Conservation (phyloP, 306 rosid genomes). For the Macrotyloma uniflorum region DNA sequence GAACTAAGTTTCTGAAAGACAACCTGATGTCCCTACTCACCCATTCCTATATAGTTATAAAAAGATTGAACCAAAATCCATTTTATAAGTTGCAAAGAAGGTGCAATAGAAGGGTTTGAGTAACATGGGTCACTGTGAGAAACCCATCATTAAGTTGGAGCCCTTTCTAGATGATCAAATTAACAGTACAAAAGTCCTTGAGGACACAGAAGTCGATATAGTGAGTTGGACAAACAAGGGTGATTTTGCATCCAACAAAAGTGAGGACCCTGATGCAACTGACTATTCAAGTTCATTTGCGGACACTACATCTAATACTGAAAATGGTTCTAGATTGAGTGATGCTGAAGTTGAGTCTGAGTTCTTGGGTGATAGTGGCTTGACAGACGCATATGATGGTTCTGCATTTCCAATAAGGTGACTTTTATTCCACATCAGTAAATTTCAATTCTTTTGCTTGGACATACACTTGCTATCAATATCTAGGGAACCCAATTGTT, state of each 20-base stretch:
- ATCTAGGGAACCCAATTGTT: conserved; percentile 16
- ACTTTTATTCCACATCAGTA: not conserved
- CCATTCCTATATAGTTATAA: conserved; percentile 36
- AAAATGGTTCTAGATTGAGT: conserved; percentile 58
- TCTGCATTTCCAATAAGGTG: conserved; percentile 64
- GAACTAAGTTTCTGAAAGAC: conserved; percentile 29
- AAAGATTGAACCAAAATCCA: conserved; percentile 40
- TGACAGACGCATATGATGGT: conserved; percentile 51
- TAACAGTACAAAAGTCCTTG: conserved; percentile 38
- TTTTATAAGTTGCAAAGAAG: conserved; percentile 39
- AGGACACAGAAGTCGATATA: conserved; percentile 69
- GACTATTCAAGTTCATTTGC: conserved; percentile 91
- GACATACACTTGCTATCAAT: conserved; percentile 7
- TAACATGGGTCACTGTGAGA: conserved; percentile 38
- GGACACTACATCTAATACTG: conserved; percentile 58
- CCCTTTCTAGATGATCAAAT: conserved; percentile 47
- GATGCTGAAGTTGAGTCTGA: conserved; percentile 86
- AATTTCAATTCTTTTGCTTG: conserved; percentile 31
- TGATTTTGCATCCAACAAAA: conserved; percentile 45
- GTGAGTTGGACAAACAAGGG: conserved; percentile 58
- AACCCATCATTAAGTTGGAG: conserved; percentile 50
- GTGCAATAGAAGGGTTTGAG: conserved; percentile 44
- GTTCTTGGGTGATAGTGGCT: conserved; percentile 53
- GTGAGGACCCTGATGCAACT: conserved; percentile 84
- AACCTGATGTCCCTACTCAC: conserved; percentile 46